phyloP scores from a whole-genome alignment of 192 early-diverging fungal species.

The Rhizophlyctis rosea region DNA sequence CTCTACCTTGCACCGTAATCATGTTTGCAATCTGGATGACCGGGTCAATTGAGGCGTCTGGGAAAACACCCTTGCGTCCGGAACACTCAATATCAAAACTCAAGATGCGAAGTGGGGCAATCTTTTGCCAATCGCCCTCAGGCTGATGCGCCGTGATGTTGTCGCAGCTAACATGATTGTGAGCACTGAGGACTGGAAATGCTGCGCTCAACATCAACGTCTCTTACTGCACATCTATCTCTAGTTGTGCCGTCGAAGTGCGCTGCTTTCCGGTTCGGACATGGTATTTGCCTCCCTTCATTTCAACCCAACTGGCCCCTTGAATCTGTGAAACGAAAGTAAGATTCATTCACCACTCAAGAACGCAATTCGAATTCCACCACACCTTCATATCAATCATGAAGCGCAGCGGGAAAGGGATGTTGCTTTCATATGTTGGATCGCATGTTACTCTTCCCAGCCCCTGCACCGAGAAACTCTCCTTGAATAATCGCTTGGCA shows the following conservation, averaged over 20 bases:
- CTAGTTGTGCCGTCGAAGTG: conserved; percentile 71
- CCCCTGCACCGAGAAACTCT: conserved; percentile 56
- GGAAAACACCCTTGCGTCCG: conserved; percentile 92
- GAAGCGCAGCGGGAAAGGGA: conserved; percentile 82
- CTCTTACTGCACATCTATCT: conserved; percentile 69
- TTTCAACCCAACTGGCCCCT: conserved; percentile 91
- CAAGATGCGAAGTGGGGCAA: conserved; percentile 90
- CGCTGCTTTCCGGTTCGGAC: conserved; percentile 32
- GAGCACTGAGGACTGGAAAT: neutral
- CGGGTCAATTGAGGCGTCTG: conserved; percentile 85
- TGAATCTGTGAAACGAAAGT: conserved; percentile 45
- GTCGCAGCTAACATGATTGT: conserved; percentile 45
- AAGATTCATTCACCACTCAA: neutral
- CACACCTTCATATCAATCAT: conserved; percentile 88
- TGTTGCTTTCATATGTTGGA: conserved; percentile 83
- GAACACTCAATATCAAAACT: conserved; percentile 99
- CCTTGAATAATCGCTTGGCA: conserved; percentile 43
- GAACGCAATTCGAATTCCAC: neutral
- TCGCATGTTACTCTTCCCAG: conserved; percentile 45
- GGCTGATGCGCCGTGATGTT: conserved; percentile 81
- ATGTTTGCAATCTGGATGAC: conserved; percentile 98
- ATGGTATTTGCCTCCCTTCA: conserved; percentile 71
- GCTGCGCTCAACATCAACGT: neutral
- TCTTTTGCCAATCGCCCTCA: conserved; percentile 87
- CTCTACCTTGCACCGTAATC: conserved; percentile 76